A percentile compares a stretch with the other conserved stretches of the same genome.
Evolutionary conservation across 1,284 basidiomycete genomes (phyloP).

Genomic region (Melampsora larici-populina): DNA sequence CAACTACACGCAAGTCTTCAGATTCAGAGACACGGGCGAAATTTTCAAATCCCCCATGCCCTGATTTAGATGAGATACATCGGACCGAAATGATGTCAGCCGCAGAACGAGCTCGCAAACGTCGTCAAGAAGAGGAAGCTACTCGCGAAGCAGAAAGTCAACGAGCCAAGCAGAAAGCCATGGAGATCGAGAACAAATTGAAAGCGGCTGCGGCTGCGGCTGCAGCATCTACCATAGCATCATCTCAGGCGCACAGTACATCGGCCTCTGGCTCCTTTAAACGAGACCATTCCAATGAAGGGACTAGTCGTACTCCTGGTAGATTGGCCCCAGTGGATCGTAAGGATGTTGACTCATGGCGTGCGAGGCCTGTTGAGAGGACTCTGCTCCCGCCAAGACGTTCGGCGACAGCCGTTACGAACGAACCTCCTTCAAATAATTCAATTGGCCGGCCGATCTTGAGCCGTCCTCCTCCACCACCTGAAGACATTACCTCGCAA

Average conservation of each 20-base stretch:
- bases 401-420: neutral
- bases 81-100: slow-evolving; percentile 83
- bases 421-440: neutral
- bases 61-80: slow-evolving; percentile 67
- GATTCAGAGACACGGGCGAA: neutral
- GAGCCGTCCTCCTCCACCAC: neutral
- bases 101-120: slow-evolving; percentile 73
- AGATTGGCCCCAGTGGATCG: neutral
- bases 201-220: slow-evolving; percentile 54
- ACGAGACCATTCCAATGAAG: slow-evolving; percentile 12
- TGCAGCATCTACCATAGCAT: neutral
- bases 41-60: slow-evolving; percentile 8
- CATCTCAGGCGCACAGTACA: neutral
- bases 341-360: slow-evolving; percentile 35
- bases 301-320: neutral
- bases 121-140: slow-evolving; percentile 78
- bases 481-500: neutral
- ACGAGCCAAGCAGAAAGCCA: slow-evolving; percentile 77
- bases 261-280: neutral
- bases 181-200: slow-evolving; percentile 74
- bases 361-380: slow-evolving; percentile 1
- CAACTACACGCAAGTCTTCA: neutral
- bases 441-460: neutral
- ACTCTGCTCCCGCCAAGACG: slow-evolving; percentile 16
- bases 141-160: slow-evolving; percentile 78